phyloP scores from a whole-genome alignment of 352 stramenopile species.

The Pythium brassicae region DNA sequence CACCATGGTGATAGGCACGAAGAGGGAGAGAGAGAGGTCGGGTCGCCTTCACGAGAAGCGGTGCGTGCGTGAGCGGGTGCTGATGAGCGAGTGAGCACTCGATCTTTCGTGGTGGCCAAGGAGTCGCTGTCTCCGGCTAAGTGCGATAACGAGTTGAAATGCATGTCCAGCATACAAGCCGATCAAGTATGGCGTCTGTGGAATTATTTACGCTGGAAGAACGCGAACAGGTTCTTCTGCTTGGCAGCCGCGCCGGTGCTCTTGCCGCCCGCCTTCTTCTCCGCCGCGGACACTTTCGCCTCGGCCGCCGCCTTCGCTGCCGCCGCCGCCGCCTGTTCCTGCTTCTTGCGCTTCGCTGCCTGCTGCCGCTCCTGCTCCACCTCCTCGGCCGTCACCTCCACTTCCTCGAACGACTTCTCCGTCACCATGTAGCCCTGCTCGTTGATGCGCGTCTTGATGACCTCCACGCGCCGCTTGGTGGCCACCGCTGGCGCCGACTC shows the following conservation, averaged over 20 bases:
- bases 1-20: background rate
- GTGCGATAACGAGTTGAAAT: background rate
- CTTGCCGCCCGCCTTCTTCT: conserved; percentile 17
- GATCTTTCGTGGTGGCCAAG: too few species aligned
- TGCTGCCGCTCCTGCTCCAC: conserved; percentile 43
- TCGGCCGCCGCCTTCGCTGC: conserved; percentile 31
- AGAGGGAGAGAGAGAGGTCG: too few species aligned
- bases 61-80: too few species aligned
- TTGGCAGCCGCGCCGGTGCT: conserved; percentile 32
- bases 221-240: conserved; percentile 68
- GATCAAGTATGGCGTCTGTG: background rate
- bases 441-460: conserved; percentile 75
- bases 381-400: conserved; percentile 57
- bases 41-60: too few species aligned
- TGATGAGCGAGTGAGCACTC: too few species aligned
- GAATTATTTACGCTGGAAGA: conserved; percentile 40
- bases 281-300: conserved; percentile 50
- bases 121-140: too few species aligned
- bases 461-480: conserved; percentile 48
- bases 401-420: conserved; percentile 68
- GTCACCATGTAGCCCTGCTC: conserved; percentile 85
- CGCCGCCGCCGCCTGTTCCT: conserved; percentile 28
- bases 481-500: conserved; percentile 11
- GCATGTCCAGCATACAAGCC: background rate
- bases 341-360: conserved; percentile 53